Conservation (phyloP, 192 early-diverging fungal species). For the Dissophora globulifera region DNA sequence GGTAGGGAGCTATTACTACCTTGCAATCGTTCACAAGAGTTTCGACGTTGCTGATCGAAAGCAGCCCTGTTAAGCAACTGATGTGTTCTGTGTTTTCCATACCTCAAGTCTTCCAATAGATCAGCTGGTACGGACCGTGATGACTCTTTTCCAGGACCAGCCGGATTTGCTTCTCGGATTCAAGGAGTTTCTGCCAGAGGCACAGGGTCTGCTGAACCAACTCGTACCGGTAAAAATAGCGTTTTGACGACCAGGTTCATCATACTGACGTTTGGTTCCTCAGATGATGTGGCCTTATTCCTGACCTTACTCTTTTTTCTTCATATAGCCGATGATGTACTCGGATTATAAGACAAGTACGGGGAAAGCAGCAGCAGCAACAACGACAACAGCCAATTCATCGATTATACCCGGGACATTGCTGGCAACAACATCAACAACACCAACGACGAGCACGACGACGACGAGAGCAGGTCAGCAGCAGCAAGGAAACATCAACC, state of each 20-base stretch:
- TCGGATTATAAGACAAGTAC: slow-evolving; percentile 40
- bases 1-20: too few relatives aligned
- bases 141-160: slow-evolving; percentile 52
- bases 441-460: neutral
- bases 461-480: too few relatives aligned
- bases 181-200: slow-evolving; percentile 49
- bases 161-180: slow-evolving; percentile 47
- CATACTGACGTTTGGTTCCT: too few relatives aligned
- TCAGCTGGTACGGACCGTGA: slow-evolving; percentile 39
- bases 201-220: slow-evolving; percentile 38
- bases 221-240: slow-evolving; percentile 38
- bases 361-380: neutral
- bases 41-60: too few relatives aligned
- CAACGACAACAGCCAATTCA: slow-evolving; percentile 5
- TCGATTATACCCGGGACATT: slow-evolving; percentile 21
- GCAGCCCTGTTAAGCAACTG: too few relatives aligned
- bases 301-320: too few relatives aligned
- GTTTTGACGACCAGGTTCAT: too few relatives aligned
- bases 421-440: slow-evolving; percentile 3
- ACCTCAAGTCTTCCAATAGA: slow-evolving; percentile 32
- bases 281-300: too few relatives aligned
- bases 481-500: slow-evolving; percentile 11
- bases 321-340: slow-evolving; percentile 51
- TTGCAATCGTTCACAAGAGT: too few relatives aligned
- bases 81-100: too few relatives aligned